phyloP scores from a whole-genome alignment of 345 rosid species.

The Eucalyptus lansdowneana region DNA sequence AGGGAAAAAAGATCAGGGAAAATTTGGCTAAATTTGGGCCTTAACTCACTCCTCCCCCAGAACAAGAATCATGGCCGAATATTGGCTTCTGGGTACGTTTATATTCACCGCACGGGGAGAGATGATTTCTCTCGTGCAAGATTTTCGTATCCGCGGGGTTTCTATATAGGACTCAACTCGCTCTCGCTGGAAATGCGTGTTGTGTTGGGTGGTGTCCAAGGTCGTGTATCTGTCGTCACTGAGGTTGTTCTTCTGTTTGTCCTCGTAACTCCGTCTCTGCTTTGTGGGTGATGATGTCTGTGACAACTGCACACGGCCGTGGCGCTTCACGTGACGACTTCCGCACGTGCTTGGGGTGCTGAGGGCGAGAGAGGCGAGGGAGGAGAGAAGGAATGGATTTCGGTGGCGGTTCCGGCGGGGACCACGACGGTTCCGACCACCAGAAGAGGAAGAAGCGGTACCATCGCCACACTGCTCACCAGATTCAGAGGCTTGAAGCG shows the following conservation, averaged over 20 bases:
- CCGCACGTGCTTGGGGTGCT: neutral
- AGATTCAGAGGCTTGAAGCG: conserved; percentile 96
- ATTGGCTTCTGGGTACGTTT: neutral
- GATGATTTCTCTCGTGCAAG: neutral
- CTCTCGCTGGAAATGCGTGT: neutral
- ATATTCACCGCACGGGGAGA: neutral
- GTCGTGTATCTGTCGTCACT: neutral
- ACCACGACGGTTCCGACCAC: conserved; percentile 56
- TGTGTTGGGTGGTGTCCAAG: neutral
- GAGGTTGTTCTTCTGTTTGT: neutral
- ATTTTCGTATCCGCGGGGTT: neutral
- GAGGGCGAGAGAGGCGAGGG: neutral
- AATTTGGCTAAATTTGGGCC: conserved; percentile 1
- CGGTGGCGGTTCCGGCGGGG: conserved; percentile 62
- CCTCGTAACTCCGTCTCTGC: neutral
- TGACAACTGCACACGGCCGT: neutral
- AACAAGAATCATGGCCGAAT: conserved; percentile 17
- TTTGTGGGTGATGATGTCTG: neutral
- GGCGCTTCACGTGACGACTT: neutral
- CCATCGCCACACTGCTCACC: conserved; percentile 93
- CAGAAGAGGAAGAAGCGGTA: conserved; percentile 79
- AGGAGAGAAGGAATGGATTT: conserved; percentile 20
- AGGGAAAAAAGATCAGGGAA: neutral
- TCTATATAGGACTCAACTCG: neutral
- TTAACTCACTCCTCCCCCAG: conserved; percentile 13